Conservation (phyloP, 805 yeast species). For the Saccharomycopsis sp. region DNA sequence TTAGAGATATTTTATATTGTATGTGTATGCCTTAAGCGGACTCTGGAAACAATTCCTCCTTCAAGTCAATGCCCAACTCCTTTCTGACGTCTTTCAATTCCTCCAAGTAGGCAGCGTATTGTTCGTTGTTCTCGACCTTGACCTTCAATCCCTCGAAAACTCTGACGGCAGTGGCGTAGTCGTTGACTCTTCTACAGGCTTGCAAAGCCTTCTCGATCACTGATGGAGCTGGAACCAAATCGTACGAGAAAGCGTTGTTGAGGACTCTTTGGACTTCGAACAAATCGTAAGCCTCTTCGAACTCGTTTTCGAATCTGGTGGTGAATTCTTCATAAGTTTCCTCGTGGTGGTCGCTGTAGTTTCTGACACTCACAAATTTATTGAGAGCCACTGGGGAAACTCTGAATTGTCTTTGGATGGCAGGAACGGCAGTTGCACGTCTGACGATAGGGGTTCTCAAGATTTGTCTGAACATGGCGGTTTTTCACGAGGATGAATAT, state of each 20-base stretch:
- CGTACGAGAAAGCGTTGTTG: constrained; percentile 97
- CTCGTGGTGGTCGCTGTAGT: constrained; percentile 78
- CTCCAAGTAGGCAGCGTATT: constrained; percentile 92
- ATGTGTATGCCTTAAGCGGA: constrained; percentile 20
- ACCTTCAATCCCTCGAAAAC: constrained; percentile 95
- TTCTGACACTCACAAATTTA: constrained; percentile 38
- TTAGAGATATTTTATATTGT: neutral
- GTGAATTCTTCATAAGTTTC: constrained; percentile 96
- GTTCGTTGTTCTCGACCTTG: constrained; percentile 92
- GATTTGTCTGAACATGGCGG: constrained; percentile 6
- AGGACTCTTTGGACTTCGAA: constrained; percentile 88
- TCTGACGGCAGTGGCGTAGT: constrained; percentile 97
- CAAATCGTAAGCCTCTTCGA: constrained; percentile 85
- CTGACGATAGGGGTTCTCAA: constrained; percentile 23
- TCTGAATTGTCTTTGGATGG: neutral
- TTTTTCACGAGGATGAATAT: neutral
- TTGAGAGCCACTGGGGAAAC: neutral
- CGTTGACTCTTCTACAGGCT: constrained; percentile 98
- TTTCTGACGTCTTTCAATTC: constrained; percentile 88
- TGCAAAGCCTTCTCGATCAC: constrained; percentile 92
- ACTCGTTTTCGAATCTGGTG: constrained; percentile 86
- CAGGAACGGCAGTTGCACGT: constrained; percentile 17
- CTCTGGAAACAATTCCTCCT: constrained; percentile 73
- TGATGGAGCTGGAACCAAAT: constrained; percentile 95
- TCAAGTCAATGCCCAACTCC: constrained; percentile 88